phyloP scores from a whole-genome alignment of 306 rosid species.

The Trichosanthes cucumerina region DNA sequence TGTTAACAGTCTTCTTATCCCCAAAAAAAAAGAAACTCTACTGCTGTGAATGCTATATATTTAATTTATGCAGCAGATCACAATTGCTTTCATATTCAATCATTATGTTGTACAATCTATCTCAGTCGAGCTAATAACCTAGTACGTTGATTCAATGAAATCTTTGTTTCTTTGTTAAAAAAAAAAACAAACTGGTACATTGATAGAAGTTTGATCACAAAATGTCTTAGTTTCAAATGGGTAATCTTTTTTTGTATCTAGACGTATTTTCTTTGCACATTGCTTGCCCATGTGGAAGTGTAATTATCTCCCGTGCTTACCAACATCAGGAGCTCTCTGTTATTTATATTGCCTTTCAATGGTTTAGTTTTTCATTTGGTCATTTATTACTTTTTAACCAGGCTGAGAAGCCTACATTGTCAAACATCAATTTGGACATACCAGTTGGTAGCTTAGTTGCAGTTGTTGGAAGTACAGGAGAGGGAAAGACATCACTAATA shows the following conservation, averaged over 20 bases:
- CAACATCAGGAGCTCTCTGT: neutral
- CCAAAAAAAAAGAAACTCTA: no score
- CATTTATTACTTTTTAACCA: conserved; percentile 8
- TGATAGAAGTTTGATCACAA: neutral
- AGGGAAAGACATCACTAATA: conserved; percentile 46
- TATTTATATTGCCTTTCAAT: neutral
- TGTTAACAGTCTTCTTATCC: neutral
- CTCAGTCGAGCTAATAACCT: neutral
- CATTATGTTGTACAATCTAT: neutral
- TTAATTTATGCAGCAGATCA: neutral
- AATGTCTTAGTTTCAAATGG: neutral
- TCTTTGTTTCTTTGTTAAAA: no score
- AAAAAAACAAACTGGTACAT: no score
- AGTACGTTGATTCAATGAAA: neutral
- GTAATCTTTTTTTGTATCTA: neutral
- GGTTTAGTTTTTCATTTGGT: neutral
- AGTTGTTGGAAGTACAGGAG: conserved; percentile 51
- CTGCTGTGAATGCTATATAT: neutral
- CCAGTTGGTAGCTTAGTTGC: conserved; percentile 51
- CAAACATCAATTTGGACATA: conserved; percentile 37
- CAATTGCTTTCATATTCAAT: neutral
- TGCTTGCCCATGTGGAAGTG: neutral
- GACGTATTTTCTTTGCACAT: neutral
- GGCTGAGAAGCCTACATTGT: conserved; percentile 35
- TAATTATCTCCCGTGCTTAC: neutral